Evolutionary conservation across 2,329 filamentous ascomycete species (phyloP), one percentile per base, ranked within the genome.

Genomic region (Neoascochyta sp.): DNA sequence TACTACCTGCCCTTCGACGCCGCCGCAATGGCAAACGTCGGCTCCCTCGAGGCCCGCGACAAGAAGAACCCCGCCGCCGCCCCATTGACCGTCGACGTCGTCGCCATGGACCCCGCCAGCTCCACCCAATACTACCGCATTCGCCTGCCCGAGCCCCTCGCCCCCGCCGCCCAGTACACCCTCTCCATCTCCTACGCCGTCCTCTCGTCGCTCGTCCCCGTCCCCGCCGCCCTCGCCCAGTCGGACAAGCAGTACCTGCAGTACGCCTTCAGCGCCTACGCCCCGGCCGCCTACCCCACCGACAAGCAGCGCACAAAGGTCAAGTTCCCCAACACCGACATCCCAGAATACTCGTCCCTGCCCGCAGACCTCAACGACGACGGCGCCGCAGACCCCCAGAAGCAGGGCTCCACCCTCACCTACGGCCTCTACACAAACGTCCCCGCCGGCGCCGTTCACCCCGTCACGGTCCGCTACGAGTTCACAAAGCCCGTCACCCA

Each of bases 281-380:
- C 74, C 25, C 82, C 81, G 10, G 93, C 86, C 7, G 81, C 83
- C 39, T 98, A 98, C 69, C 68, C 75, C 11, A 95, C 88, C 9
- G 64, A 77, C 53, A 95, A 95, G 70, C 92, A 98, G 64, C 95
- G 95, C 78, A 96, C 92, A 21, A 95, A 96, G 66, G 67, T 98
- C 66, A 95, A 95, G 71, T 81, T 94, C 50, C 76, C 85, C 26
- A 83, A 78, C 32, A 69, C 75, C 43, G 81, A 86, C 50, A 75
- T 95, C 16, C 84, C 88, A 34, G 87, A 95, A 57, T 94, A 86
- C 65, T 95, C 87, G 31, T 81, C 77, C 43, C 74, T 93, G 11
- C 72, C 75, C 12, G 65, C 69, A 8, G 63, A 74, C 25, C 57
- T 68, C 32, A 79, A 76, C 47, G 76, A 74, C 28, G 76, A 71